Conservation (phyloP, 129 eudicot genomes). For the Artemisia argyi region DNA sequence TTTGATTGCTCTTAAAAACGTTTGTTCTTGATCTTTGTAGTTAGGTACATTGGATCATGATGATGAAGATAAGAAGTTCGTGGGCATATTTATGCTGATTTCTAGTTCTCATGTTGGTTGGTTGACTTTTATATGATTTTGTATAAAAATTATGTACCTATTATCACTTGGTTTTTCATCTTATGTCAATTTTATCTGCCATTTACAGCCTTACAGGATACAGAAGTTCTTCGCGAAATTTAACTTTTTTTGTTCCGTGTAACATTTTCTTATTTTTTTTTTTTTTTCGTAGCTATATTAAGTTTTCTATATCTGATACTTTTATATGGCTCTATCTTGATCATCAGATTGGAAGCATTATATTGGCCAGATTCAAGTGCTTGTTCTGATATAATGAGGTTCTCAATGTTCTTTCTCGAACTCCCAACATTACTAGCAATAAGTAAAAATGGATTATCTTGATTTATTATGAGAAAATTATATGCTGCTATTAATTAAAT, state of each 20-base stretch:
- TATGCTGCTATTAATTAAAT: constrained; percentile 19
- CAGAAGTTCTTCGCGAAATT: constrained; percentile 21
- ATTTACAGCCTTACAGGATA: constrained; percentile 40
- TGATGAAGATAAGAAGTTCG: constrained; percentile 40
- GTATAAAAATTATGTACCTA: constrained; percentile 27
- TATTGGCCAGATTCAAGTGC: constrained; percentile 37
- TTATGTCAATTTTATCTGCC: constrained; percentile 31
- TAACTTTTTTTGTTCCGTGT: constrained; percentile 19
- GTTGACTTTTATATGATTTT: constrained; percentile 33
- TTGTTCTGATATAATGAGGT: constrained; percentile 42
- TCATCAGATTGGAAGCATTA: constrained; percentile 42
- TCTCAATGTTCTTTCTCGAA: constrained; percentile 20
- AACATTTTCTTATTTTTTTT: background rate
- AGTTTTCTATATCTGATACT: constrained; percentile 23
- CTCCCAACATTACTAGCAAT: constrained; percentile 7
- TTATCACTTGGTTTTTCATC: constrained; percentile 9
- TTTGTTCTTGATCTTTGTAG: constrained; percentile 42
- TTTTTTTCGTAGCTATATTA: background rate
- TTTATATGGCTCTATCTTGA: constrained; percentile 38
- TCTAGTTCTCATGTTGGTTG: constrained; percentile 37
- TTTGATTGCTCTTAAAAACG: constrained; percentile 26
- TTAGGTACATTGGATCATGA: constrained; percentile 40
- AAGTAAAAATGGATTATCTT: constrained; percentile 8
- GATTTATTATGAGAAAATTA: constrained; percentile 18
- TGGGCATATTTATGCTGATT: constrained; percentile 38